These are phyloP conservation scores for Pythium phragmitis DNA, from an alignment of 352 stramenopile species.

Conservation along the genomic window DNA sequence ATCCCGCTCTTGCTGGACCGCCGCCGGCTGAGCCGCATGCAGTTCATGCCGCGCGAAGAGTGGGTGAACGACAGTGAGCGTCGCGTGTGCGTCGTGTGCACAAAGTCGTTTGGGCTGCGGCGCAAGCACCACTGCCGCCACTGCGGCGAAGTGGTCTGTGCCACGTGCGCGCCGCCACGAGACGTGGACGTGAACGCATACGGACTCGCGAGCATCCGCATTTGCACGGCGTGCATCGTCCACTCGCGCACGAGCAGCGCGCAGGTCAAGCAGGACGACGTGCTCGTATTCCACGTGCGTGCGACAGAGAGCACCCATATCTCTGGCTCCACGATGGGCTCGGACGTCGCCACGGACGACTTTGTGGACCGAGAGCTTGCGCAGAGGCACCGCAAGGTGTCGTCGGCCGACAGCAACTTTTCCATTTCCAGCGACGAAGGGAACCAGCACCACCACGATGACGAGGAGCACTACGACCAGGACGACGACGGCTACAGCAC, in stretches of 20 bases:
- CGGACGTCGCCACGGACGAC: conserved; percentile 14
- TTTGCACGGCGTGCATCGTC: conserved; percentile 68
- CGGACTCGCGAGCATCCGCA: conserved; percentile 40
- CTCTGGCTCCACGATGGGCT: conserved; percentile 33
- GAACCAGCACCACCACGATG: background rate
- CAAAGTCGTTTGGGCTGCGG: conserved; percentile 58
- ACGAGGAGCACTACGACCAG: background rate
- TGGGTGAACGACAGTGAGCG: conserved; percentile 63
- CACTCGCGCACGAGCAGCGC: conserved; percentile 33
- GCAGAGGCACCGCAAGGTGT: conserved; percentile 3
- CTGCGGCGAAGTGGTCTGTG: conserved; percentile 76
- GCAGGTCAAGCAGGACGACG: conserved; percentile 27
- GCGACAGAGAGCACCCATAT: conserved; percentile 27
- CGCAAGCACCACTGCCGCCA: conserved; percentile 69
- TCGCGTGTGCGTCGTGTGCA: conserved; percentile 61
- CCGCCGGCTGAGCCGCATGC: conserved; percentile 52
- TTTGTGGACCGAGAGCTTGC: conserved; percentile 8
- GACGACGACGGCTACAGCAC: conserved; percentile 5
- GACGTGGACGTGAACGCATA: conserved; percentile 44
- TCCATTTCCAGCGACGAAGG: conserved; percentile 28
- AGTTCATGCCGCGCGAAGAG: conserved; percentile 44
- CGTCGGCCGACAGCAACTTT: conserved; percentile 28
- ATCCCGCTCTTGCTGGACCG: conserved; percentile 60
- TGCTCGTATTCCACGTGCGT: conserved; percentile 47
- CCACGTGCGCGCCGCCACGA: conserved; percentile 54